Evolutionary conservation across 1,284 basidiomycete genomes (phyloP), one percentile per base, ranked within the genome.

Genomic region (Trametes pubescens): DNA sequence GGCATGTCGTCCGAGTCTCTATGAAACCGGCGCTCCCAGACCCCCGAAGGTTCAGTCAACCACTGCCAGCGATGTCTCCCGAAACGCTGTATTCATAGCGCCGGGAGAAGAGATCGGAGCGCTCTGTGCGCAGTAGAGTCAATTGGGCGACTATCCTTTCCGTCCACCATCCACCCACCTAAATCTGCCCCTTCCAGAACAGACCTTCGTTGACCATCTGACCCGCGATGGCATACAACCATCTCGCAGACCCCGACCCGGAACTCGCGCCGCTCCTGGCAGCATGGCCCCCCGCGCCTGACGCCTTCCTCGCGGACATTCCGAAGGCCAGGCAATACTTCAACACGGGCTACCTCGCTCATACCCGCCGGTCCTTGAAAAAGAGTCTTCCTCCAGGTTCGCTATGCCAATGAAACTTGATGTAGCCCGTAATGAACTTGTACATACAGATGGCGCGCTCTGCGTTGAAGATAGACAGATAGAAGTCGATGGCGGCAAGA

Each of bases 211-310:
- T 24, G 21, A 10, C 22, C 51, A 14, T 6, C 6, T 14, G 26
- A n/a, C 13, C 40, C 4, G 21, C 38, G 9, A 55, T 55, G 53
- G 53, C 53, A 10, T 55, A 55, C 53, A 55, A 46, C 29, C 29
- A 55, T 26, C 40, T 46, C 40, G 53, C 53, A n/a, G 29, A 46
- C 2, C 53, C 53, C 1, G 53, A 55, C 21, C 38, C 53, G 7
- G 53, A 55, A 26, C 38, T 55, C 26, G 53, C 26, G 29, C 40
- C 53, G 14, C 29, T 55, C 18, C 40, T 55, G 4, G 53, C 40
- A 21, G n/a, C 10, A 1, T 32, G 24, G 40, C 40, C 40, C 4
- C 53, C 40, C 18, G 40, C 18, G 9, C 32, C 53, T 1, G 53
- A 55, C 6, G 14, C 18, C 40, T 29, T 44, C 29, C 44, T n/a